Evolutionary conservation across 805 yeast genomes (phyloP), one percentile per base, ranked within the genome.

Genomic region (Candida hungchunana): DNA sequence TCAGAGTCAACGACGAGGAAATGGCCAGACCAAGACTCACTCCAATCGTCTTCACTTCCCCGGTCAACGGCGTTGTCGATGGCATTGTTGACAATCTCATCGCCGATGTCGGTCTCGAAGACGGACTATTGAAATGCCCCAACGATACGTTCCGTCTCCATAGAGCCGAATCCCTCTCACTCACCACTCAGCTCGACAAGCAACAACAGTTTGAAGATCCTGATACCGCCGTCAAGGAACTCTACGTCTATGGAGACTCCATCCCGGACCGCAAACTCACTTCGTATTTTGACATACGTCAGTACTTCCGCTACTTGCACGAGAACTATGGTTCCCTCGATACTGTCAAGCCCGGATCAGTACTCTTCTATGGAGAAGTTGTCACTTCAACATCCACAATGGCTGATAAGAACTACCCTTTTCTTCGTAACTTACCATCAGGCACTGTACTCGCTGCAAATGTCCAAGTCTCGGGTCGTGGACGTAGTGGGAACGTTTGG

Each of bases 401-500:
- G 53, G 64, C 93, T 47, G 95, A 90, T 53, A 68, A 73, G 28
- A 93, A 93, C 58, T 70, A 76, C 31, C 53, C 65, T 10, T 53
- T 86, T 24, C 58, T 90, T 37, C 61, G 68, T 7, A 51, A 63
- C 23, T 56, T 84, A 18, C 96, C 96, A 1, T 68, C 77, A 18
- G 96, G 96, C 0, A 48, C 63, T 13, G 71, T 79, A 9, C 66
- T 77, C 1, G 58, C 80, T 9, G 96, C 95, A 1, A 79, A 89
- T 2, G 75, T 82, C 4, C 99, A 93, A 58, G 80, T 86, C 1
- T 73, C 87, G 0, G 99, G 98, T 1, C 69, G 90, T 32, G 99
- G 99, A 3, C 75, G 99, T 38, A 95, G 97, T 12, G 94, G 93
- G 1, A 93, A 93, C 47, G 79, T 78, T 2, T 93, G 98, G 98